Percentiles rank a stretch among this genome's conserved stretches.
Evolutionary conservation across 2,329 filamentous ascomycete genomes (phyloP).

Genomic region (Penicillium concentricum): DNA sequence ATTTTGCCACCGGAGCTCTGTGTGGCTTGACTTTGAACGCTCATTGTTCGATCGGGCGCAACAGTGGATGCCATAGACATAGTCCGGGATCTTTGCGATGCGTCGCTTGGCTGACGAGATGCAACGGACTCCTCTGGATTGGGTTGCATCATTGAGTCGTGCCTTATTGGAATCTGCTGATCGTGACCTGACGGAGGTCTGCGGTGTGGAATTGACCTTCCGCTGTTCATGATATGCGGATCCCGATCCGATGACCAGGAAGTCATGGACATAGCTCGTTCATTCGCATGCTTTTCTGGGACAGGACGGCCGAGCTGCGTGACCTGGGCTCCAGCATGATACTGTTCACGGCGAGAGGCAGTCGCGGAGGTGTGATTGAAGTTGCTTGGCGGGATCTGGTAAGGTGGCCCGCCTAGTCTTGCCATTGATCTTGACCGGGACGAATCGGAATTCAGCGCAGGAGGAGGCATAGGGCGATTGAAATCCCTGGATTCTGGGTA

Average conservation of each 20-base stretch:
- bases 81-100: conserved; percentile 55
- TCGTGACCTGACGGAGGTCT: conserved; percentile 57
- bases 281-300: conserved; percentile 87
- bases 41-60: conserved; percentile 58
- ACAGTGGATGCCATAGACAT: conserved; percentile 86
- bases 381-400: conserved; percentile 61
- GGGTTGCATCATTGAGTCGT: conserved; percentile 44
- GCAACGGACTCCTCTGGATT: conserved; percentile 39
- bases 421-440: conserved; percentile 94
- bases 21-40: conserved; percentile 55
- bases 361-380: conserved; percentile 69
- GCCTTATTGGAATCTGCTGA: conserved; percentile 27
- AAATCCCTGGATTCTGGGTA: conserved; percentile 61
- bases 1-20: conserved; percentile 50
- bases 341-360: conserved; percentile 75
- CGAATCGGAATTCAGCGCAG: conserved; percentile 77
- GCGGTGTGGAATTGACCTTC: conserved; percentile 81
- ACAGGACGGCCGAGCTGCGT: conserved; percentile 90
- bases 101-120: conserved; percentile 45
- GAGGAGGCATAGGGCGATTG: conserved; percentile 59
- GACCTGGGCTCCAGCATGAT: conserved; percentile 64
- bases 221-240: conserved; percentile 79
- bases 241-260: conserved; percentile 74
- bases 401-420: conserved; percentile 69
- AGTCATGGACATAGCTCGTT: conserved; percentile 94